A percentile compares a stretch with the other conserved stretches of the same genome.
Evolutionary conservation across 208 protist species (phyloP).

Genomic region (Leishmania gerbilli): DNA sequence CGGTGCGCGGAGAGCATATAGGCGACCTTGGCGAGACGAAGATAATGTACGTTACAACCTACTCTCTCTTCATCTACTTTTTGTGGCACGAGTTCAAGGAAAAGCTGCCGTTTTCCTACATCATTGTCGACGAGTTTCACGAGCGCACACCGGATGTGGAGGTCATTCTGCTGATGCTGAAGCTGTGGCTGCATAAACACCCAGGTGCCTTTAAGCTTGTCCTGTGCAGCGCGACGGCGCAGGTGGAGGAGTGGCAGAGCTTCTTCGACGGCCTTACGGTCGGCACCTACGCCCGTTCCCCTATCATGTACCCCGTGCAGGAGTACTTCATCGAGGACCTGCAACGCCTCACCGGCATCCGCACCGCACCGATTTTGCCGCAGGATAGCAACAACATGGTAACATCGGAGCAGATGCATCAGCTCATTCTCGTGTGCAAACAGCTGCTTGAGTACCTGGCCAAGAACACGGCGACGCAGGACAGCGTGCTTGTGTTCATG

Average conservation of each 20-base stretch:
- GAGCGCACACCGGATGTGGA: constrained; percentile 95
- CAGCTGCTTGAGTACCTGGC: constrained; percentile 68
- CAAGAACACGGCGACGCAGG: constrained; percentile 43
- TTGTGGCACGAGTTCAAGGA: constrained; percentile 56
- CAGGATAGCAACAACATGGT: constrained; percentile 45
- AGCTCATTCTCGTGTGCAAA: constrained; percentile 62
- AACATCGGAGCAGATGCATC: constrained; percentile 59
- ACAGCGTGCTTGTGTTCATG: constrained; percentile 95
- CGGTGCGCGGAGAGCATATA: constrained; percentile 74
- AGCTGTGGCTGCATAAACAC: constrained; percentile 68
- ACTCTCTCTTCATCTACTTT: constrained; percentile 86
- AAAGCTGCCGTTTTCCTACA: constrained; percentile 75
- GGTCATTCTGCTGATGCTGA: constrained; percentile 89
- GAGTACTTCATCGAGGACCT: constrained; percentile 85
- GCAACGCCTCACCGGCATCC: constrained; percentile 55
- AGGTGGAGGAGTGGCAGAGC: constrained; percentile 71
- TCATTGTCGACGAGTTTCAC: constrained; percentile 95
- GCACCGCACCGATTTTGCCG: constrained; percentile 32
- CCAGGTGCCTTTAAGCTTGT: constrained; percentile 79
- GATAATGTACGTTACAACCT: constrained; percentile 89
- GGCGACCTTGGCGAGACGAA: constrained; percentile 72
- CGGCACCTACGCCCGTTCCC: constrained; percentile 60
- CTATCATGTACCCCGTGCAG: constrained; percentile 70
- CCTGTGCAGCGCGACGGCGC: constrained; percentile 90
- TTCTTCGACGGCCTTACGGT: constrained; percentile 83